These are phyloP conservation scores for Xylariaceae sp. DNA, from an alignment of 2,329 filamentous ascomycete species.

Conservation along the genomic window DNA sequence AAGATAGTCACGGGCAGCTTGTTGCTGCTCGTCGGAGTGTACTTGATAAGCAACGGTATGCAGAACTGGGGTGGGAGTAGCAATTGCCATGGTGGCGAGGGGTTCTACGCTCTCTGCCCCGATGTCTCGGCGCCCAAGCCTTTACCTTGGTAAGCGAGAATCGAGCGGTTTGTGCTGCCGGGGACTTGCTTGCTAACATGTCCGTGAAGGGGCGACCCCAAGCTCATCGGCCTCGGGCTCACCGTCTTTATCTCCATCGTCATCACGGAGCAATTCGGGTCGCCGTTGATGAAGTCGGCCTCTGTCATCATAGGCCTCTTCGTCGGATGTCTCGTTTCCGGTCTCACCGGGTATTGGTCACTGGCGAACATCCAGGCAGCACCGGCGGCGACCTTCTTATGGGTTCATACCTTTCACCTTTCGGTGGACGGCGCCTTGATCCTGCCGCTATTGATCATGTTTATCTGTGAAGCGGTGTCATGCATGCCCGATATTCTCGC, in stretches of 20 bases:
- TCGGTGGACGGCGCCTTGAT: constrained; percentile 68
- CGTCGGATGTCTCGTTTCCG: constrained; percentile 69
- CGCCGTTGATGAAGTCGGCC: constrained; percentile 71
- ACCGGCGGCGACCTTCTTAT: constrained; percentile 68
- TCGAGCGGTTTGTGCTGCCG: too few species aligned
- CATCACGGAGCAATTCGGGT: constrained; percentile 68
- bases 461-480: constrained; percentile 69
- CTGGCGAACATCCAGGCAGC: constrained; percentile 59
- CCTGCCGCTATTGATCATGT: constrained; percentile 64
- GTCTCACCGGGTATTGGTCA: constrained; percentile 67
- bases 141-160: constrained; percentile 49
- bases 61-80: constrained; percentile 70
- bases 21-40: constrained; percentile 68
- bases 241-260: constrained; percentile 67
- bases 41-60: constrained; percentile 64
- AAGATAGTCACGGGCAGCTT: constrained; percentile 70
- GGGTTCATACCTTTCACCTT: constrained; percentile 70
- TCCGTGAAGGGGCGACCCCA: constrained; percentile 50
- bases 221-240: constrained; percentile 70
- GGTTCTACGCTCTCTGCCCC: constrained; percentile 60
- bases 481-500: constrained; percentile 63
- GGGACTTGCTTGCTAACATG: neutral
- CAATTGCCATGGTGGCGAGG: constrained; percentile 51
- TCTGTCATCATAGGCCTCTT: constrained; percentile 66
- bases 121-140: constrained; percentile 60